Evolutionary conservation across 2,329 filamentous ascomycete species (phyloP).

Genomic region (Aspergillus fumigatus): DNA sequence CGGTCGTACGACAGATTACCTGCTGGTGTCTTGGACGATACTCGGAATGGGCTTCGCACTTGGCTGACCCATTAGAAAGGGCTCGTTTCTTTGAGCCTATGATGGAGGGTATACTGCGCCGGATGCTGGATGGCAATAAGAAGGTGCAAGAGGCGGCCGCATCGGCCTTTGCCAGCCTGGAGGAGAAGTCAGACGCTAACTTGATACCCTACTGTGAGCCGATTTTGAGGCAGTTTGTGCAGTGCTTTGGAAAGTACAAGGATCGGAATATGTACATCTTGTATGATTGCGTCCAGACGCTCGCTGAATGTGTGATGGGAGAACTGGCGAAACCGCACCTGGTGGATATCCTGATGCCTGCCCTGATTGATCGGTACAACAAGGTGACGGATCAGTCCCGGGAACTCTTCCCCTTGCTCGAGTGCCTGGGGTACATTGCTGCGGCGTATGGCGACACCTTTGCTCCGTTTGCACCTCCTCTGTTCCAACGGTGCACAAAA

Average conservation of each 20-base stretch:
- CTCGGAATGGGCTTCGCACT: conserved; percentile 81
- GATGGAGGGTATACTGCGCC: conserved; percentile 91
- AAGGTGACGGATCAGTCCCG: conserved; percentile 82
- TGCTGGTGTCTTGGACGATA: conserved; percentile 97
- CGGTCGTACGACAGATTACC: conserved; percentile 91
- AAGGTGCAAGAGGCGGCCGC: conserved; percentile 95
- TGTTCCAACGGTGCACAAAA: conserved; percentile 82
- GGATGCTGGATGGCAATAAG: conserved; percentile 97
- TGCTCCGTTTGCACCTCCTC: conserved; percentile 75
- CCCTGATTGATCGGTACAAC: conserved; percentile 82
- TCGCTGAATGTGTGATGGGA: conserved; percentile 85
- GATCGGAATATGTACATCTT: conserved; percentile 98
- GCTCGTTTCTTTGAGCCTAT: conserved; percentile 84
- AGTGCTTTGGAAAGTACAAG: conserved; percentile 93
- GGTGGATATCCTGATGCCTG: conserved; percentile 86
- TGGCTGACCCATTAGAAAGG: conserved; percentile 63
- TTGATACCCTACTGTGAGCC: conserved; percentile 82
- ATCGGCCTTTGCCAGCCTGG: conserved; percentile 91
- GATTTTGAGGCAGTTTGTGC: conserved; percentile 87
- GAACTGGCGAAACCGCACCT: conserved; percentile 75
- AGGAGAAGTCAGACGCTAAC: conserved; percentile 81
- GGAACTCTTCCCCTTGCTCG: conserved; percentile 91
- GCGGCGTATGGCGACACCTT: conserved; percentile 79
- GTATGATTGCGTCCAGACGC: conserved; percentile 95
- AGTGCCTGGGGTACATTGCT: conserved; percentile 92